These are phyloP conservation scores for Oryza glumipatula DNA, from an alignment of 176 grass and related monocot species.

Conservation along the genomic window DNA sequence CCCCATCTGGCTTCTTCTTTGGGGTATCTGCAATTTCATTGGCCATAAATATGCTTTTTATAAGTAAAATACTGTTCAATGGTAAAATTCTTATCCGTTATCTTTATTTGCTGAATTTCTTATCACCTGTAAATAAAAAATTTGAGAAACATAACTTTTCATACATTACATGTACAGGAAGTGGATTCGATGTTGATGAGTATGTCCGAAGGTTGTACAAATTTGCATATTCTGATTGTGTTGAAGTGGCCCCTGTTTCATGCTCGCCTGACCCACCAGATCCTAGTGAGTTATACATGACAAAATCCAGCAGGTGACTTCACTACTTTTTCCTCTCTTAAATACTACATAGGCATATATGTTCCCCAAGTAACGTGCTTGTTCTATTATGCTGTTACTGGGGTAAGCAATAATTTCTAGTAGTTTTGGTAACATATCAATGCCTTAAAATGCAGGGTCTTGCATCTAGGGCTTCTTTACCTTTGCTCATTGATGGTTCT, in stretches of 20 bases:
- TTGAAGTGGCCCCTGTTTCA: slow-evolving; percentile 92
- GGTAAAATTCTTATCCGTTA: slow-evolving; percentile 55
- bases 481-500: slow-evolving; percentile 77
- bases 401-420: slow-evolving; percentile 36
- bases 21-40: slow-evolving; percentile 93
- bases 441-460: slow-evolving; percentile 58
- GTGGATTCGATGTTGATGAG: slow-evolving; percentile 98
- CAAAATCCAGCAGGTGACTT: slow-evolving; percentile 84
- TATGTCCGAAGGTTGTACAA: slow-evolving; percentile 91
- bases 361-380: slow-evolving; percentile 19
- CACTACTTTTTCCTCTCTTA: slow-evolving; percentile 19
- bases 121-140: not conserved
- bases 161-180: slow-evolving; percentile 59
- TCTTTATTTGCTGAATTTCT: slow-evolving; percentile 13
- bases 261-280: slow-evolving; percentile 89
- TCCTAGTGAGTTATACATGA: slow-evolving; percentile 95
- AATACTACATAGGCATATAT: slow-evolving; percentile 17
- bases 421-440: slow-evolving; percentile 36
- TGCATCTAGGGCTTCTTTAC: slow-evolving; percentile 90
- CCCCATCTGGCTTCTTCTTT: slow-evolving; percentile 97
- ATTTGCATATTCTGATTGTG: slow-evolving; percentile 99
- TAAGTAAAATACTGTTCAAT: slow-evolving; percentile 97
- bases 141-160: slow-evolving; percentile 13
- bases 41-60: slow-evolving; percentile 98
- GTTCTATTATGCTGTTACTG: slow-evolving; percentile 33